Conservation (phyloP, 306 rosid species). For the Prunus fruticosa region DNA sequence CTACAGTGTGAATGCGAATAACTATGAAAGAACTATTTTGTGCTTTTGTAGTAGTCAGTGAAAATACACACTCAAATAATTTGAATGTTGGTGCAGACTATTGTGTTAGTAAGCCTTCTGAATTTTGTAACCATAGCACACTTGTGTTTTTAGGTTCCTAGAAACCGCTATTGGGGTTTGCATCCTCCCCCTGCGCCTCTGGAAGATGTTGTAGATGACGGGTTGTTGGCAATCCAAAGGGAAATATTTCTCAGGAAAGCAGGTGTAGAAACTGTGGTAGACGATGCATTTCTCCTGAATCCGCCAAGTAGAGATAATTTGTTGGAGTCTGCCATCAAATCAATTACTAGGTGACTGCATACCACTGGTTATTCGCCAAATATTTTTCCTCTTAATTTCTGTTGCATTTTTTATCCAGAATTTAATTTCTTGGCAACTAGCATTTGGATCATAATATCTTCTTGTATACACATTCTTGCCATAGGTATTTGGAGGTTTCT, state of each 20-base stretch:
- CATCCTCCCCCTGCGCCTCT: conserved; percentile 99
- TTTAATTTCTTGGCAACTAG: neutral
- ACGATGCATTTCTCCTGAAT: conserved; percentile 62
- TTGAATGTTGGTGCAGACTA: neutral
- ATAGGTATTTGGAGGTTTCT: conserved; percentile 84
- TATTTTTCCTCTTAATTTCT: conserved; percentile 1
- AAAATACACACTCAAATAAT: neutral
- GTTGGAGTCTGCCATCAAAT: conserved; percentile 86
- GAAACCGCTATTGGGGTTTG: conserved; percentile 98
- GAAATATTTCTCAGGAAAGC: conserved; percentile 91
- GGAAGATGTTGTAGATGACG: conserved; percentile 95
- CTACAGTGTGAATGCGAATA: neutral
- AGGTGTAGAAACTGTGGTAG: conserved; percentile 86
- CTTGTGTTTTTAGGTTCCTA: conserved; percentile 76
- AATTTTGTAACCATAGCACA: conserved; percentile 20
- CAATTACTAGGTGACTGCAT: conserved; percentile 66
- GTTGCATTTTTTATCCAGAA: conserved; percentile 9
- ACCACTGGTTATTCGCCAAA: conserved; percentile 15
- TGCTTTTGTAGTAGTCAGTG: neutral
- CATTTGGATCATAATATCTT: neutral
- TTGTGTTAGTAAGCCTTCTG: neutral
- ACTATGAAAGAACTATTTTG: neutral
- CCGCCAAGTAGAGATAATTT: conserved; percentile 82
- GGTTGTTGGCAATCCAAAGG: conserved; percentile 85
- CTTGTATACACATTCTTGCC: conserved; percentile 20